These are phyloP conservation scores for Gloeopeniophorella convolvens DNA, from an alignment of 768 basidiomycete genomes.

Conservation along the genomic window DNA sequence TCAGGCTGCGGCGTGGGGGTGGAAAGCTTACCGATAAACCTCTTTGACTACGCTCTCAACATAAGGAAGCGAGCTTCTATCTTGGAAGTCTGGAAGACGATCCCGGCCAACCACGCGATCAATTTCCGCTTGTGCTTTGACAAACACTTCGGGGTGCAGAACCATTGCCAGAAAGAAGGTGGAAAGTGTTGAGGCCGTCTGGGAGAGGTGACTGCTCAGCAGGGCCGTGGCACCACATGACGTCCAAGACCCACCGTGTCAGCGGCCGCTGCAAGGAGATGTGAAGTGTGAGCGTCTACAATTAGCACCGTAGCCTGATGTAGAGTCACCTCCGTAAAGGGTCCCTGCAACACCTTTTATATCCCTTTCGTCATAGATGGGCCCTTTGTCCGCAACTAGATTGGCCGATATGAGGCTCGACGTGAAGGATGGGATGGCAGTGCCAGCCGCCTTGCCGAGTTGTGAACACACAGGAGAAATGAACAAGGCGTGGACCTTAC, in stretches of 20 bases:
- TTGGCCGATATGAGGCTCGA: constrained; percentile 18
- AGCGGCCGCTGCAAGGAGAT: constrained; percentile 17
- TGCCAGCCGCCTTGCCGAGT: constrained; percentile 17
- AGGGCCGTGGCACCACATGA: not conserved
- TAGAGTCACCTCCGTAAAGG: constrained; percentile 15
- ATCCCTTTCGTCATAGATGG: constrained; percentile 16
- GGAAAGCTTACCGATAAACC: constrained; percentile 19
- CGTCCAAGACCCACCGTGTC: constrained; percentile 14
- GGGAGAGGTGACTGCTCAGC: not conserved
- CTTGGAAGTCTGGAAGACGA: constrained; percentile 25
- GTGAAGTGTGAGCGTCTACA: constrained; percentile 15
- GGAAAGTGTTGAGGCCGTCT: constrained; percentile 18
- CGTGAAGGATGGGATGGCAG: constrained; percentile 19
- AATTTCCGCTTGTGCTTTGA: constrained; percentile 25
- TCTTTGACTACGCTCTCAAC: constrained; percentile 22
- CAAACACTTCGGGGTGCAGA: constrained; percentile 22
- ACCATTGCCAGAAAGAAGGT: constrained; percentile 21
- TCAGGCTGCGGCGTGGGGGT: not conserved
- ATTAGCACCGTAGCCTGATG: not conserved
- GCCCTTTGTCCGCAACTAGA: not conserved
- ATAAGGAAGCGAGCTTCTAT: constrained; percentile 23
- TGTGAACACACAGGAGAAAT: not conserved
- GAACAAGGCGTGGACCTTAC: not conserved
- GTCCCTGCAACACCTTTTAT: constrained; percentile 20
- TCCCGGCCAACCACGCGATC: constrained; percentile 23